A percentile compares a stretch with the other conserved stretches of the same genome.
Conservation (phyloP, 2,329 filamentous ascomycete genomes). For the Aspergillus arachidicola region DNA sequence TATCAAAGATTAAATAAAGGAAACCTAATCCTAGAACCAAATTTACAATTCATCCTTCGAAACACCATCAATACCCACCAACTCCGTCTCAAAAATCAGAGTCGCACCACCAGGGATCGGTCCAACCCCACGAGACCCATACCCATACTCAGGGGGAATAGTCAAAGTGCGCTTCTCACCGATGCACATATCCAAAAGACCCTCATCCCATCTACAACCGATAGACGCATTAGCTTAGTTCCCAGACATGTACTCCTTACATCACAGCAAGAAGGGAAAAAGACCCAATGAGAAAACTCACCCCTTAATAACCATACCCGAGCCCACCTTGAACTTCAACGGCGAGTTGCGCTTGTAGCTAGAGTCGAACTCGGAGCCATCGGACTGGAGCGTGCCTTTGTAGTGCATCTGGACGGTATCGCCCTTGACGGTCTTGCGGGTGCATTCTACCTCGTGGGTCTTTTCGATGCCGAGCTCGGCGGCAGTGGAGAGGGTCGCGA, state of each 20-base stretch:
- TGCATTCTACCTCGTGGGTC: constrained; percentile 73
- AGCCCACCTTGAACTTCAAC: constrained; percentile 77
- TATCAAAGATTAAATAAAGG: not conserved
- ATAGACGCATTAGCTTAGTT: constrained; percentile 6
- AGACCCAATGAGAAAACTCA: constrained; percentile 46
- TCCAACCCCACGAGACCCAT: constrained; percentile 74
- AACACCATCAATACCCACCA: constrained; percentile 81
- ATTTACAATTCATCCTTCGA: constrained; percentile 49
- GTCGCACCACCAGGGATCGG: constrained; percentile 83
- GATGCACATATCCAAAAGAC: constrained; percentile 89
- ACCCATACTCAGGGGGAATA: constrained; percentile 83
- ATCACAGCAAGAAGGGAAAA: not conserved
- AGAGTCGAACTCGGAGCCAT: constrained; percentile 81
- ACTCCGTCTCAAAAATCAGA: constrained; percentile 88
- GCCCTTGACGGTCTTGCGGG: constrained; percentile 73
- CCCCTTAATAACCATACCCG: constrained; percentile 86
- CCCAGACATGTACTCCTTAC: not conserved
- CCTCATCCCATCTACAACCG: constrained; percentile 76
- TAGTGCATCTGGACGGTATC: constrained; percentile 89
- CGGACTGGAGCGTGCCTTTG: constrained; percentile 72
- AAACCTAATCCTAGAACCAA: not conserved
- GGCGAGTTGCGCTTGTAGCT: constrained; percentile 76
- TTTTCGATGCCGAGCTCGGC: constrained; percentile 73
- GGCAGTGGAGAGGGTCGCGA: constrained; percentile 54
- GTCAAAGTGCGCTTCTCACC: constrained; percentile 89